These are phyloP conservation scores for Brassica rapa DNA, from an alignment of 345 rosid species.

Conservation along the genomic window DNA sequence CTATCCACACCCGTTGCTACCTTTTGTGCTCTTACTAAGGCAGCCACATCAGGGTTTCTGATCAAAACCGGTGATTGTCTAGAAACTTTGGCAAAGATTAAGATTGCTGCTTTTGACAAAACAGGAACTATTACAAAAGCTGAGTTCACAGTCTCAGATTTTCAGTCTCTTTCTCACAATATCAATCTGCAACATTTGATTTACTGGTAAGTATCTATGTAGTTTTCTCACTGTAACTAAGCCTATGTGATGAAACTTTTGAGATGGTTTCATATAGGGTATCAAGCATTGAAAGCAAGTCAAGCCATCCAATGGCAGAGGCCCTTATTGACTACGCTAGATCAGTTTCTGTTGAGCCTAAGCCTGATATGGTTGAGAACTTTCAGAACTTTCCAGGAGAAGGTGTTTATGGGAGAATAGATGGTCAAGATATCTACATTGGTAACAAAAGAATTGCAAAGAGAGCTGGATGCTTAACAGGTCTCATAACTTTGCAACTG, in stretches of 20 bases:
- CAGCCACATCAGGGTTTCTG: constrained; percentile 76
- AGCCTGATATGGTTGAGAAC: constrained; percentile 60
- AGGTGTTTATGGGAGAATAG: constrained; percentile 79
- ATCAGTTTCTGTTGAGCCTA: constrained; percentile 58
- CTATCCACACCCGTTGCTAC: constrained; percentile 90
- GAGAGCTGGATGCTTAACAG: constrained; percentile 61
- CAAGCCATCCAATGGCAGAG: constrained; percentile 91
- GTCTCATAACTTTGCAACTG: constrained; percentile 33
- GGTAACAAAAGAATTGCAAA: constrained; percentile 71
- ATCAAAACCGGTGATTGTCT: constrained; percentile 81
- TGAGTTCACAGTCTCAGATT: constrained; percentile 69
- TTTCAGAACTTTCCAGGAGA: constrained; percentile 82
- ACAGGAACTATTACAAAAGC: constrained; percentile 89
- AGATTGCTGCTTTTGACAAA: constrained; percentile 75
- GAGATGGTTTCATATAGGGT: constrained; percentile 49
- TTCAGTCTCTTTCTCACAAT: constrained; percentile 46
- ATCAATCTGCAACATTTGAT: constrained; percentile 47
- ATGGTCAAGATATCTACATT: constrained; percentile 60
- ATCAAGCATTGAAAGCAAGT: constrained; percentile 85
- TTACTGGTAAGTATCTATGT: constrained; percentile 54
- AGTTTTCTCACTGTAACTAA: neutral
- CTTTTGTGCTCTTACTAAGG: constrained; percentile 82
- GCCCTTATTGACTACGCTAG: constrained; percentile 64
- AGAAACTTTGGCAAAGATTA: constrained; percentile 68
- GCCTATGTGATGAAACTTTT: neutral